These are phyloP conservation scores for Acacia melanoxylon DNA, from an alignment of 306 rosid species.

Conservation along the genomic window DNA sequence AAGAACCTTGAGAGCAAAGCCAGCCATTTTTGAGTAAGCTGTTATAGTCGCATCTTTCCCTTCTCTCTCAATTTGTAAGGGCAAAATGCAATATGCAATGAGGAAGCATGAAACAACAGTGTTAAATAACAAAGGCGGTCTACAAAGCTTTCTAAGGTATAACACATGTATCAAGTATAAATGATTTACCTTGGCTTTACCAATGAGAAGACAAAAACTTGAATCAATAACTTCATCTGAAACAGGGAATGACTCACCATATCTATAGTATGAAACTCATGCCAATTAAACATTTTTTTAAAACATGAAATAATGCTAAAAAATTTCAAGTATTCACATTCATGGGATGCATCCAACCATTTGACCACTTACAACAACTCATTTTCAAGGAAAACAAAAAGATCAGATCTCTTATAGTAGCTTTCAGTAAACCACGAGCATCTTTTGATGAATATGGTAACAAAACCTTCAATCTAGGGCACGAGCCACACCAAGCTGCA, in stretches of 20 bases:
- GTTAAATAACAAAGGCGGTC: constrained; percentile 13
- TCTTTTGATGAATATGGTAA: too few relatives aligned
- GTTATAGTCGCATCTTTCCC: constrained; percentile 98
- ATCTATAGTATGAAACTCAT: constrained; percentile 50
- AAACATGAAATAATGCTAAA: constrained; percentile 16
- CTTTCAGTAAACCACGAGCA: too few relatives aligned
- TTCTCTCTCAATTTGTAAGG: constrained; percentile 83
- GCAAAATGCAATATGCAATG: constrained; percentile 25
- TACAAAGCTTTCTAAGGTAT: constrained; percentile 22
- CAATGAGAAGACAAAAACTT: constrained; percentile 90
- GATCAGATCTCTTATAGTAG: too few relatives aligned
- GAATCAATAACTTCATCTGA: constrained; percentile 98
- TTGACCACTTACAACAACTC: too few relatives aligned
- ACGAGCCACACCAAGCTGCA: too few relatives aligned
- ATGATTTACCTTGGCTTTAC: constrained; percentile 91
- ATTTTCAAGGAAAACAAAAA: too few relatives aligned
- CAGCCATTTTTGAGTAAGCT: too few relatives aligned
- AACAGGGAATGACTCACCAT: constrained; percentile 95
- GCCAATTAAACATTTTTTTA: constrained; percentile 27
- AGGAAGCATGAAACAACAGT: not conserved
- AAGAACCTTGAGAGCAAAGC: constrained; percentile 91
- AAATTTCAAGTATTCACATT: constrained; percentile 22
- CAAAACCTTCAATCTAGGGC: too few relatives aligned
- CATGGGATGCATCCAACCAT: constrained; percentile 9
- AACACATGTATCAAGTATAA: constrained; percentile 24